Evolutionary conservation across 108 stramenopile genomes (phyloP), one percentile per base, ranked within the genome.

Genomic region (Asterionellopsis glacialis): DNA sequence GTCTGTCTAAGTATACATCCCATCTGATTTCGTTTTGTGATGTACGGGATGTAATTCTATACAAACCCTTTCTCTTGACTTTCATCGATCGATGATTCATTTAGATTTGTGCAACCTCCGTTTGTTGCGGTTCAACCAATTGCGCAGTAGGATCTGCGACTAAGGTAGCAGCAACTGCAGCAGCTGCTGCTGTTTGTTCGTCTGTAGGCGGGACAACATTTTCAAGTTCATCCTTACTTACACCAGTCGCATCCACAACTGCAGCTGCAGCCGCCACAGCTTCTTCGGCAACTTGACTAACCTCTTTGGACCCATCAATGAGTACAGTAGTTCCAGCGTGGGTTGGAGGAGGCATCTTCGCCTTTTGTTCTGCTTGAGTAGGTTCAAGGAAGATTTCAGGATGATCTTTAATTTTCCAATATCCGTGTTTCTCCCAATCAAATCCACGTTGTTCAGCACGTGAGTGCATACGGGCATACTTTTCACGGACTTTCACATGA

Each of bases 401-500:
- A 59, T 84, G 77, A 58, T 84, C 83, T 59, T 84, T 84, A 49
- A 84, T 75, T 45, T 84, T 84, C 68, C 64, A 80, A 33, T 84
- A 59, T 0, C 76, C 74, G 58, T 75, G 51, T 40, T 55, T 60
- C 1, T 63, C 44, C 63, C 67, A 90, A 64, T 90, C 89, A 69
- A 90, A 90, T 1, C 85, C 85, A 10, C 89, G 78, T 64, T 76
- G 72, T 48, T 78, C 77, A 27, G 85, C 89, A 33, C 89, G 78
- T 41, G 67, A 55, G 45, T 90, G 84, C 89, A 90, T 90, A 7
- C 89, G 69, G 9, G 82, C 77, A 72, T 90, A 90, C 70, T 90
- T 90, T 73, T 90, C 89, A 18, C 89, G 81, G 22, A 90, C 89
- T 61, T 90, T 90, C 49, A 90, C 89, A 57, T 90, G 83, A 54